These are phyloP conservation scores for Casaregolazyma suthepensis DNA, from an alignment of 1,139 yeast species.

Conservation along the genomic window DNA sequence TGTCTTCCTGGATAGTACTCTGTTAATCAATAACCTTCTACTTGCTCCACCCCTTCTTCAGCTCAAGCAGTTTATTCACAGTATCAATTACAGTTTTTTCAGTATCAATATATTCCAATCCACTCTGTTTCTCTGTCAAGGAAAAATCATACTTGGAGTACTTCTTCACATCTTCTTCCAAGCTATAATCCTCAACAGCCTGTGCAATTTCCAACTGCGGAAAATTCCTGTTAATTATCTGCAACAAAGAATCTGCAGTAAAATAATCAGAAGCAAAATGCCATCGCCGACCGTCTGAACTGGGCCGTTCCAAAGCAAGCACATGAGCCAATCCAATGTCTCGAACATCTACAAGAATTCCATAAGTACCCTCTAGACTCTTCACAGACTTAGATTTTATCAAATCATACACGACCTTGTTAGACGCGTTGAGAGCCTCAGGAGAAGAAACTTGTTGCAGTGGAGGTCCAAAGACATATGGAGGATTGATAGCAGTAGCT, in stretches of 20 bases:
- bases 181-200: slow-evolving; percentile 13
- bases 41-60: neutral
- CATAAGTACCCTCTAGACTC: slow-evolving; percentile 6
- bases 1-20: no score
- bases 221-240: slow-evolving; percentile 35
- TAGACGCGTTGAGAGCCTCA: slow-evolving; percentile 31
- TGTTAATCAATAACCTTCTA: no score
- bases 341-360: slow-evolving; percentile 42
- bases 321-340: slow-evolving; percentile 51
- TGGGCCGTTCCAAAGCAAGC: slow-evolving; percentile 33
- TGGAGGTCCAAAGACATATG: slow-evolving; percentile 47
- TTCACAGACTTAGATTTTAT: slow-evolving; percentile 18
- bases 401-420: slow-evolving; percentile 19
- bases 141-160: slow-evolving; percentile 14
- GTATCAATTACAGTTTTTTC: slow-evolving; percentile 16
- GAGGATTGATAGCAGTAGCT: slow-evolving; percentile 38
- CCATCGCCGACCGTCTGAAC: slow-evolving; percentile 38
- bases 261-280: slow-evolving; percentile 37
- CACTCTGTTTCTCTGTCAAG: slow-evolving; percentile 16
- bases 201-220: slow-evolving; percentile 37
- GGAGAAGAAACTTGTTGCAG: slow-evolving; percentile 25
- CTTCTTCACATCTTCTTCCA: slow-evolving; percentile 2
- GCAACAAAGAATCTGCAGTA: slow-evolving; percentile 32
- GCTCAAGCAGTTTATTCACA: slow-evolving; percentile 11
- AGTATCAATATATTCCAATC: slow-evolving; percentile 15